Evolutionary conservation across 2,329 filamentous ascomycete genomes (phyloP).

Genomic region (Fusarium pseudograminearum): DNA sequence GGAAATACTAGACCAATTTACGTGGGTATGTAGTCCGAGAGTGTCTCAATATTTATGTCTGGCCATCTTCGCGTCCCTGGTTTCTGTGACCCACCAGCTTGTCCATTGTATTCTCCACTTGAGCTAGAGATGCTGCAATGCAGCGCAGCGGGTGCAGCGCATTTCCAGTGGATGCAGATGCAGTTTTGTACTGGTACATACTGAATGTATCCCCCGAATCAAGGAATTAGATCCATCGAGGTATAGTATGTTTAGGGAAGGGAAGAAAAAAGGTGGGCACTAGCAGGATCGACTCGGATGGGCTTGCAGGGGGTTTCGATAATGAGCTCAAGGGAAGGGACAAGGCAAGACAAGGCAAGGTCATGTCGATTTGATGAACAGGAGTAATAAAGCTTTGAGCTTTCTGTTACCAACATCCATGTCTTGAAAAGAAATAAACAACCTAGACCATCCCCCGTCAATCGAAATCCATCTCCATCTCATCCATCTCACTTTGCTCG

Average conservation of each 20-base stretch:
- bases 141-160: conserved; percentile 6
- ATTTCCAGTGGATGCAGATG: conserved; percentile 2
- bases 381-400: conserved; percentile 7
- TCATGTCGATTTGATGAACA: conserved; percentile 7
- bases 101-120: conserved; percentile 7
- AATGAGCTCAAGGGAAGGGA: conserved; percentile 16
- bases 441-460: neutral
- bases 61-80: no score
- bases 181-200: conserved; percentile 5
- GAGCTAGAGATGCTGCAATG: conserved; percentile 21
- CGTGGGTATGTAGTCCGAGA: no score
- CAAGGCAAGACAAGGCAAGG: conserved; percentile 1
- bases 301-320: conserved; percentile 15
- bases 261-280: conserved; percentile 5
- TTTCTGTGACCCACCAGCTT: neutral
- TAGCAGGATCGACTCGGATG: conserved; percentile 14
- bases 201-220: conserved; percentile 11
- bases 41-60: no score
- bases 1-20: no score
- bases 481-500: neutral
- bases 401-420: neutral
- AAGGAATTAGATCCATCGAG: conserved; percentile 20
- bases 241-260: neutral
- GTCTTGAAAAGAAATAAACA: conserved; percentile 7
- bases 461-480: neutral